phyloP scores from a whole-genome alignment of 2,329 filamentous ascomycete genomes.

The Diaporthe vexans region DNA sequence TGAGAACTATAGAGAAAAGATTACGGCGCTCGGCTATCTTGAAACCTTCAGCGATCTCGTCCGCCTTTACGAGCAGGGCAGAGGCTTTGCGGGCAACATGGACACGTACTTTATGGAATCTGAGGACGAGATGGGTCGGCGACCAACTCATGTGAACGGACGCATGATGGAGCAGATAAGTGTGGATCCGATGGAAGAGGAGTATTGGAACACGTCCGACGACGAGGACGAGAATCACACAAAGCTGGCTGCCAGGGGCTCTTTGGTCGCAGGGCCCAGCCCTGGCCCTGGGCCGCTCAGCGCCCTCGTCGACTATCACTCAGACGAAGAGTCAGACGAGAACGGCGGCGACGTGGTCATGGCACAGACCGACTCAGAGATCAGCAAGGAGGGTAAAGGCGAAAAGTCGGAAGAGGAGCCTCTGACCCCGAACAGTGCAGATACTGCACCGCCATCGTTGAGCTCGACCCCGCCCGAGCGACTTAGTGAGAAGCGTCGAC shows the following conservation, averaged over 20 bases:
- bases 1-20: slow-evolving; percentile 83
- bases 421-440: slow-evolving; percentile 51
- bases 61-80: slow-evolving; percentile 82
- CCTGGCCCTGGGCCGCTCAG: slow-evolving; percentile 65
- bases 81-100: slow-evolving; percentile 74
- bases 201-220: slow-evolving; percentile 93
- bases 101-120: slow-evolving; percentile 80
- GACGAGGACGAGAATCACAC: slow-evolving; percentile 80
- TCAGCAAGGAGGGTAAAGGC: slow-evolving; percentile 43
- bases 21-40: slow-evolving; percentile 84
- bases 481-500: slow-evolving; percentile 87
- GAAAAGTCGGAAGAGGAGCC: slow-evolving; percentile 43
- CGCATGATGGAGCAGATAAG: slow-evolving; percentile 78
- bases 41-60: slow-evolving; percentile 86
- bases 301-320: slow-evolving; percentile 64
- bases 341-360: slow-evolving; percentile 67
- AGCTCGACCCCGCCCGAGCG: slow-evolving; percentile 79
- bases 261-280: slow-evolving; percentile 69
- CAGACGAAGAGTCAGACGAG: slow-evolving; percentile 75
- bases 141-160: slow-evolving; percentile 56
- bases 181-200: slow-evolving; percentile 87
- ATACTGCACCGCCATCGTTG: slow-evolving; percentile 49
- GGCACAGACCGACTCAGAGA: slow-evolving; percentile 48
- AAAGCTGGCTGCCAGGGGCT: slow-evolving; percentile 50
- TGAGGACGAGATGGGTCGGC: slow-evolving; percentile 68